Base-by-base conservation (phyloP, 768 basidiomycete genomes). In the Phylloporus arenicola region DNA sequence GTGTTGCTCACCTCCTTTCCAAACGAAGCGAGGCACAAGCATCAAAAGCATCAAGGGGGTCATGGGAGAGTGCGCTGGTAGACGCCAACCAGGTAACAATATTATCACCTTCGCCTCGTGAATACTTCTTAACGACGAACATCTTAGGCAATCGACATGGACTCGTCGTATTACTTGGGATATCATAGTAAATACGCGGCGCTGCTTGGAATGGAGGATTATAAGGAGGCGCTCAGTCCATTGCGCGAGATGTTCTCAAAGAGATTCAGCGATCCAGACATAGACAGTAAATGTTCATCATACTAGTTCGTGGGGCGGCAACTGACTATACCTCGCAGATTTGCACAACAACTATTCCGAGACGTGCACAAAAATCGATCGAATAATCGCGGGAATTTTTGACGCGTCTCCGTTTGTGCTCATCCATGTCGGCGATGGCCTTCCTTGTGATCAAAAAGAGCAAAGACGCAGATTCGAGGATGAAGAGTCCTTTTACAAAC, bases 401-500 rank as follows among this genome's bases (percentile, higher is more conserved):
- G 47, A 43, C 14, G 17, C 6, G 13, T 52, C 40, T 12, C 54
- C 56, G 4, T 48, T 56, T n/a, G 29, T 55, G 12, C 41, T 57
- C 24, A 57, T 57, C 20, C 9, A 57, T 6, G 48, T 53, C n/a
- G 2, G 44, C 10, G 38, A 34, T 12, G 57, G 57, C 1, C 30
- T 6, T 20, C 55, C 53, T 17, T 53, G 17, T 13, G 25, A 52
- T 12, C 33, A 25, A 27, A 8, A 24, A n/a, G 22, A 40, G 11
- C 39, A 13, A 37, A 35, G 14, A 17, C 4, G 22, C 27, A 52
- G 29, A 16, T 57, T 57, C 38, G 17, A 43, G 17, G 16, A 31
- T 17, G 34, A 35, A 6, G n/a, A 22, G 6, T 17, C 6, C 27
- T 57, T 40, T 19, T 25, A 49, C 19, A 24, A 39, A 13, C 20